Conservation (phyloP, 1,139 yeast genomes). For the Scheffersomyces lignicola region DNA sequence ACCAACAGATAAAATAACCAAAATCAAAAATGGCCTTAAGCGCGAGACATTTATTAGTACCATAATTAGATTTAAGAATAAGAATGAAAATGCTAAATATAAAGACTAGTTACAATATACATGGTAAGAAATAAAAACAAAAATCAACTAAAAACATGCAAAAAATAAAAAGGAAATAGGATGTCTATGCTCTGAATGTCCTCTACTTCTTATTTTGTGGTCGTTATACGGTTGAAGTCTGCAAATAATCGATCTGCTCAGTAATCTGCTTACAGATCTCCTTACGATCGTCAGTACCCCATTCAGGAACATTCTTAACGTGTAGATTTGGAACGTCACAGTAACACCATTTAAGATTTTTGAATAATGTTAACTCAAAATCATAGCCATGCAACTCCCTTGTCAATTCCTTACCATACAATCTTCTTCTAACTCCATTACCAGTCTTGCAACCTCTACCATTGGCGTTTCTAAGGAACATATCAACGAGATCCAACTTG, state of each 20-base stretch:
- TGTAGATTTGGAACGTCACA: constrained; percentile 24
- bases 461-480: constrained; percentile 24
- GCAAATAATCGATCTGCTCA: constrained; percentile 26
- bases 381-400: constrained; percentile 29
- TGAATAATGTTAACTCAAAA: constrained; percentile 27
- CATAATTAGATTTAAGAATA: too few species aligned
- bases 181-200: too few species aligned
- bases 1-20: too few species aligned
- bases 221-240: constrained; percentile 5
- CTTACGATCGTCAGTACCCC: constrained; percentile 20
- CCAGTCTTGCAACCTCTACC: constrained; percentile 30
- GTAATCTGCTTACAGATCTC: constrained; percentile 25
- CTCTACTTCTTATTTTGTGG: too few species aligned
- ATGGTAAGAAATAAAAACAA: too few species aligned
- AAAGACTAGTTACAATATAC: too few species aligned
- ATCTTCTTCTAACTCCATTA: constrained; percentile 23
- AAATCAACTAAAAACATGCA: too few species aligned
- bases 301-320: constrained; percentile 22
- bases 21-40: too few species aligned
- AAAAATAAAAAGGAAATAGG: too few species aligned
- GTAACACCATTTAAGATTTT: constrained; percentile 28
- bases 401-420: constrained; percentile 28
- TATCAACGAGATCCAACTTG: constrained; percentile 23
- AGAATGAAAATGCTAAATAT: too few species aligned
- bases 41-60: too few species aligned